Percentiles rank a stretch among this genome's conserved stretches.
phyloP scores from a whole-genome alignment of 1,284 basidiomycete species.

The Apiotrichum brassicae region DNA sequence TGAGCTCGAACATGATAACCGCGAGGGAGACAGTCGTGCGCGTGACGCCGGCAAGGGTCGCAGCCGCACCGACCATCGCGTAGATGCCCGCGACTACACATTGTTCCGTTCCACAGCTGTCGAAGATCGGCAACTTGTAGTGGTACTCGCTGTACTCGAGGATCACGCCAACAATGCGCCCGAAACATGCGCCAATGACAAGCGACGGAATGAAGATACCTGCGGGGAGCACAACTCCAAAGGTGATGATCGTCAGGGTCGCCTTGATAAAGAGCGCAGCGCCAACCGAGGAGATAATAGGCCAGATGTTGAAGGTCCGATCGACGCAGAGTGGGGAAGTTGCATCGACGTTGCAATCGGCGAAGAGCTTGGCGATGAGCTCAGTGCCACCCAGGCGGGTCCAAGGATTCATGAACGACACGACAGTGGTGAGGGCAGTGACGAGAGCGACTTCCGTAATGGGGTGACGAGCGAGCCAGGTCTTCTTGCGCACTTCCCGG shows the following conservation, averaged over 20 bases:
- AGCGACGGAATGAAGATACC: slow-evolving; percentile 97
- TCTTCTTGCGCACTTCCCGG: slow-evolving; percentile 68
- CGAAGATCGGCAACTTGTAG: slow-evolving; percentile 58
- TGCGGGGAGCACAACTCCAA: slow-evolving; percentile 87
- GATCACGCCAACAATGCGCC: slow-evolving; percentile 75
- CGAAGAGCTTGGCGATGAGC: slow-evolving; percentile 76
- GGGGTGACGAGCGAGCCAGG: slow-evolving; percentile 73
- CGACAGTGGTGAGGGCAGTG: slow-evolving; percentile 63
- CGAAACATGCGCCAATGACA: slow-evolving; percentile 93
- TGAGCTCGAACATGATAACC: slow-evolving; percentile 96
- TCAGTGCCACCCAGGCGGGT: slow-evolving; percentile 93
- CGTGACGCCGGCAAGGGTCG: slow-evolving; percentile 79
- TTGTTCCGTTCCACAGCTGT: slow-evolving; percentile 51
- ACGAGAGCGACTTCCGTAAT: slow-evolving; percentile 78
- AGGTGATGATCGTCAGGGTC: slow-evolving; percentile 78
- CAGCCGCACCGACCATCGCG: slow-evolving; percentile 86
- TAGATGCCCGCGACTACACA: slow-evolving; percentile 71
- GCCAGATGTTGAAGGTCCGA: slow-evolving; percentile 59
- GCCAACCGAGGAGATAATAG: slow-evolving; percentile 61
- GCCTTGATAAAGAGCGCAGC: slow-evolving; percentile 76
- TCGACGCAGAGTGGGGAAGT: slow-evolving; percentile 67
- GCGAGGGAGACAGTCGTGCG: slow-evolving; percentile 68
- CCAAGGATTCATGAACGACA: slow-evolving; percentile 85
- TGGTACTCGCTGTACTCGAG: slow-evolving; percentile 72
- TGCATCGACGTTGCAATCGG: slow-evolving; percentile 64